Conservation (phyloP, 768 basidiomycete species). For the Suillus occidentalis region DNA sequence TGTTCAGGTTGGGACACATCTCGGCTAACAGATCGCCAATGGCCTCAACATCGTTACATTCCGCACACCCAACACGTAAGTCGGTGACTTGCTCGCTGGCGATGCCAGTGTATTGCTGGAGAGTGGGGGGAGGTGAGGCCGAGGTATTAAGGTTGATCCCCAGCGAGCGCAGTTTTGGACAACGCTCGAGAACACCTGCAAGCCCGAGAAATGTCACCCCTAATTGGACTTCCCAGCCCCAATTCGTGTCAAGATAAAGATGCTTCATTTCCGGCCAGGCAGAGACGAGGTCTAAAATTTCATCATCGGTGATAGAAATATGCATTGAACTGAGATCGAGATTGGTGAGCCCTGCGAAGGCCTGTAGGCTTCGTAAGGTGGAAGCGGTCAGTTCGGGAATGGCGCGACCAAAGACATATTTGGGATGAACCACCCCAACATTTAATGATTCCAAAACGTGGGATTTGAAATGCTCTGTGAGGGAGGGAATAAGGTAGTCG, state of each 20-base stretch:
- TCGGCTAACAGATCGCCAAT: background rate
- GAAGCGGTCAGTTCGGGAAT: background rate
- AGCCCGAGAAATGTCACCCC: background rate
- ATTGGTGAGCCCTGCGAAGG: background rate
- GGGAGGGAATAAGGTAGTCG: background rate
- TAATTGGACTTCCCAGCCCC: background rate
- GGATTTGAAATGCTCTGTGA: background rate
- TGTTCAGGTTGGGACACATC: background rate
- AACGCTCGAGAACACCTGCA: background rate
- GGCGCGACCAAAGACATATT: background rate
- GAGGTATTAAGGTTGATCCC: background rate
- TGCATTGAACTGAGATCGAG: background rate
- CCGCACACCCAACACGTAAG: background rate
- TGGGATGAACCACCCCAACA: background rate
- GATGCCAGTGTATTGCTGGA: background rate
- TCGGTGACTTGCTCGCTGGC: background rate
- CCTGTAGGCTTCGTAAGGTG: background rate
- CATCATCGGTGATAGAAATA: background rate
- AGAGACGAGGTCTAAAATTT: background rate
- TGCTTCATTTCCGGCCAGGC: background rate
- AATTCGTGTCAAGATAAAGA: background rate
- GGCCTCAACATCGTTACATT: background rate
- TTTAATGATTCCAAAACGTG: background rate
- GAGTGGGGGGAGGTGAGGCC: too few species aligned
- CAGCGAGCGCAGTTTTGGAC: background rate